These are phyloP conservation scores for Phyllosticta ampelicida DNA, from an alignment of 2,329 filamentous ascomycete genomes.

Conservation along the genomic window DNA sequence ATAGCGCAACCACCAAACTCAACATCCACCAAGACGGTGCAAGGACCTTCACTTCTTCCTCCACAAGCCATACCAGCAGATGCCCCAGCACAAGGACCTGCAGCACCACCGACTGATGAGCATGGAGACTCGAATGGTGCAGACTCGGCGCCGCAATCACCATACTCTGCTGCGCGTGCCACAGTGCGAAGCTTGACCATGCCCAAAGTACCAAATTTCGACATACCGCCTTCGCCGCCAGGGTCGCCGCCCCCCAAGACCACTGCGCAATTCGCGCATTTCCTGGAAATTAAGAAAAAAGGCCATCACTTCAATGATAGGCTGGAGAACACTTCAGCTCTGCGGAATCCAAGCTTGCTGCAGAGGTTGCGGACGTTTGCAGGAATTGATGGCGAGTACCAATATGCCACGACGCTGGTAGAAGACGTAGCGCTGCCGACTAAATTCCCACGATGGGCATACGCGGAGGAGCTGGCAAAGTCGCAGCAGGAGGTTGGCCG, in stretches of 20 bases:
- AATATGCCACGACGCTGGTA: conserved; percentile 53
- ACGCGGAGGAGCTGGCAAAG: conserved; percentile 31
- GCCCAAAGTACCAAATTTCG: conserved; percentile 58
- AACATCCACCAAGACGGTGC: neutral
- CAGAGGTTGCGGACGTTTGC: conserved; percentile 65
- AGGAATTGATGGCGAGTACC: conserved; percentile 42
- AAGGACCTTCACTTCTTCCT: neutral
- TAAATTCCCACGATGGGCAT: conserved; percentile 32
- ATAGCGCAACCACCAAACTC: neutral
- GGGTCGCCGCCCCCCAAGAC: conserved; percentile 37
- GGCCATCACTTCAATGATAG: conserved; percentile 70
- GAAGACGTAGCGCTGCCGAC: conserved; percentile 28
- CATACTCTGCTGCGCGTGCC: conserved; percentile 55
- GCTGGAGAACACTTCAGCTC: conserved; percentile 52
- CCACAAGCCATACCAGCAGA: neutral
- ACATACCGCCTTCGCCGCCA: conserved; percentile 64
- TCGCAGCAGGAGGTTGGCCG: conserved; percentile 29
- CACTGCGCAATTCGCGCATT: conserved; percentile 60
- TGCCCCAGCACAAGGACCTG: conserved; percentile 11
- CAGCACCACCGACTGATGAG: conserved; percentile 15
- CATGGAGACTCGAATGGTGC: conserved; percentile 13
- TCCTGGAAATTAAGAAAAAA: conserved; percentile 65
- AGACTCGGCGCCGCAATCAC: conserved; percentile 38
- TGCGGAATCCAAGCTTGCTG: conserved; percentile 62
- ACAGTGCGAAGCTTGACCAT: conserved; percentile 62